A percentile compares a stretch with the other conserved stretches of the same genome.
Evolutionary conservation across 164 flowering plant species (phyloP).

Genomic region (Litsea cubeba): DNA sequence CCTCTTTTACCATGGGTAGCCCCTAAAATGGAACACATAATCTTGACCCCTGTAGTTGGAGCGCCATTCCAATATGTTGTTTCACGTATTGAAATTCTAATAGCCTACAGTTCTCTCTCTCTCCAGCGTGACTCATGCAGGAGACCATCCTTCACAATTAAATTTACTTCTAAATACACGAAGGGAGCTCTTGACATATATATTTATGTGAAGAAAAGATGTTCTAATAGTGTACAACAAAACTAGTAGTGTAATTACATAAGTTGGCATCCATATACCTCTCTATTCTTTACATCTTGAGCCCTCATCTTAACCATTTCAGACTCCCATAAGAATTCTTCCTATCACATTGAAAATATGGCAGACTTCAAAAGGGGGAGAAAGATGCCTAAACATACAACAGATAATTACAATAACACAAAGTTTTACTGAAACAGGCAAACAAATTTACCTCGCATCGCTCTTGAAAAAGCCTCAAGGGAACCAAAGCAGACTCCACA

Average conservation of each 20-base stretch:
- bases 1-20: no score
- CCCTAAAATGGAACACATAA: no score
- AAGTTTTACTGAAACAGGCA: not conserved
- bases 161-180: not conserved
- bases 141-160: no score
- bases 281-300: conserved; percentile 89
- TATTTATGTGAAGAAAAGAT: not conserved
- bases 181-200: not conserved
- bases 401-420: not conserved
- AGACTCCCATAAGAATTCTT: conserved; percentile 93
- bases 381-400: not conserved
- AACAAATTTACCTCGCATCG: conserved; percentile 72
- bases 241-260: not conserved
- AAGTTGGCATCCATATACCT: conserved; percentile 37
- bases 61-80: no score
- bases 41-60: no score
- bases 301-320: conserved; percentile 96
- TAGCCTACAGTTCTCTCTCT: not conserved
- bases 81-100: no score
- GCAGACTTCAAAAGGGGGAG: not conserved
- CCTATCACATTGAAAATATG: conserved; percentile 36
- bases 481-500: conserved; percentile 72
- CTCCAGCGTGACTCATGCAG: not conserved
- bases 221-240: not conserved
- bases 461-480: conserved; percentile 86